Base-by-base conservation (phyloP, 192 early-diverging fungal genomes). In the Funneliformis geosporum region DNA sequence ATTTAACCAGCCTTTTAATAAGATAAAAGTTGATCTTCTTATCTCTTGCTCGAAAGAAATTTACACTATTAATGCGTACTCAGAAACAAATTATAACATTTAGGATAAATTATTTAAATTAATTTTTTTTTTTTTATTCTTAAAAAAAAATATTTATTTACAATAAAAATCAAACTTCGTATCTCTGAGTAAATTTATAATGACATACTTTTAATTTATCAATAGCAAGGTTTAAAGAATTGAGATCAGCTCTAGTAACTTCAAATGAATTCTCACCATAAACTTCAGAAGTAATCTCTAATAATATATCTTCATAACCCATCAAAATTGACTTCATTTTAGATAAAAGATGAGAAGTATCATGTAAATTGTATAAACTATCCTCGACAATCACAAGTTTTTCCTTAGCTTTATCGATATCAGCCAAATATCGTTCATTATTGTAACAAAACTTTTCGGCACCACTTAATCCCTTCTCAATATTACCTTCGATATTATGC, bases 381-480 rank as follows among this genome's bases (percentile, higher is more conserved):
- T 73, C 11, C 6, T 55, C 4, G 16, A 55, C 10, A 55, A 55
- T 21, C 3, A n/a, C 5, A 21, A 55, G 16, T 55, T 55, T 18
- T 55, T 55, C 21, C 5, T 1, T 55, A n/a, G 16, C 18, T 1
- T 7, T 21, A 21, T 55, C 16, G 5, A 21, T 55, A 55, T 55
- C 50, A 59, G 18, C 33, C 27, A 59, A 23, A 27, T 16, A n/a
- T 59, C 12, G 47, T 21, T 59, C 21, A 2, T 33, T 21, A 16
- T 0, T 9, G 18, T 39, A 6, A 9, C 55, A 27, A 73, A 59
- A 73, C 2, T 59, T 59, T 73, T 73, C 47, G 4, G 72, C 72
- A n/a, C 59, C 72, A 28, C 72, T 73, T 4, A 73, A 27, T 59
- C 72, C 72, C 3, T n/a, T 59, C 10, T 59, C 5, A 39, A 73